These are phyloP conservation scores for Fusarium zealandicum DNA, from an alignment of 2,329 filamentous ascomycete genomes.

Conservation along the genomic window DNA sequence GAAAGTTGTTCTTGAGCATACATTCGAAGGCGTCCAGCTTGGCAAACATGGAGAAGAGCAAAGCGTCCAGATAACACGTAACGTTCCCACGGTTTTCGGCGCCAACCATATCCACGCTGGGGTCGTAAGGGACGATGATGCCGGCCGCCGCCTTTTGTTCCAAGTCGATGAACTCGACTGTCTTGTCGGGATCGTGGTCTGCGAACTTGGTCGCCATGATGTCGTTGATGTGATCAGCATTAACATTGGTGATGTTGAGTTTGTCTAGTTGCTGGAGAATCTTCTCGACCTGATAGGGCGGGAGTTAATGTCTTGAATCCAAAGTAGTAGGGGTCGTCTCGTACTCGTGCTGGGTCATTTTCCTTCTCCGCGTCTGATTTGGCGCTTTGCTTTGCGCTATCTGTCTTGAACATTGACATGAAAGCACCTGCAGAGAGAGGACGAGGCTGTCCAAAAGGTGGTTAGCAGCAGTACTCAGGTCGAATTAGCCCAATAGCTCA, in stretches of 20 bases:
- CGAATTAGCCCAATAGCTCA: neutral
- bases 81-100: conserved; percentile 86
- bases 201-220: conserved; percentile 69
- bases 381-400: conserved; percentile 59
- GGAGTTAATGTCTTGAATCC: conserved; percentile 22
- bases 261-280: conserved; percentile 52
- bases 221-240: conserved; percentile 64
- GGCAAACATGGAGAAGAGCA: conserved; percentile 96
- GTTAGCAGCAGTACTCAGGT: conserved; percentile 10
- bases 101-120: conserved; percentile 76
- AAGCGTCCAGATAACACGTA: conserved; percentile 92
- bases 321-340: conserved; percentile 8
- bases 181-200: conserved; percentile 74
- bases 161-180: conserved; percentile 77
- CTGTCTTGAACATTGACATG: conserved; percentile 69
- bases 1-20: conserved; percentile 82
- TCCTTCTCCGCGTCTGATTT: conserved; percentile 58
- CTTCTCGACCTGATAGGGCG: conserved; percentile 49
- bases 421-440: conserved; percentile 65
- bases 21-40: conserved; percentile 90
- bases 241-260: conserved; percentile 55
- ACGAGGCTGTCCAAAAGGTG: conserved; percentile 51
- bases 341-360: conserved; percentile 51
- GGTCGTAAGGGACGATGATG: conserved; percentile 76
- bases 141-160: conserved; percentile 84